Evolutionary conservation across 2,329 filamentous ascomycete genomes (phyloP), one percentile per base, ranked within the genome.

Genomic region (Akanthomyces lecanii): DNA sequence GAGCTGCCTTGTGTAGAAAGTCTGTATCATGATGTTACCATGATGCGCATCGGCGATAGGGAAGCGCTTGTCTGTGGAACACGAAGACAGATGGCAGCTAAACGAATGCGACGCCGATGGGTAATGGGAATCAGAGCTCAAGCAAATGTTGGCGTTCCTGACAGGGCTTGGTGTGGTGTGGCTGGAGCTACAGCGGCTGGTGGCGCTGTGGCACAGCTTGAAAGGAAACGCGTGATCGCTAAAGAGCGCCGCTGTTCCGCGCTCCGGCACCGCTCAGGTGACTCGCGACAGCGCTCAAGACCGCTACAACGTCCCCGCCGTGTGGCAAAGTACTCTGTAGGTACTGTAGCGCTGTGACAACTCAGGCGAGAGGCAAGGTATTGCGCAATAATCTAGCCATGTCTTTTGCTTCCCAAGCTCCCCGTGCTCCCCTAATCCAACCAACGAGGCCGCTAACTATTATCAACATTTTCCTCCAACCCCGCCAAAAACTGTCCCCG

Each of bases 191-290:
- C 51, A 47, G 54, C 18, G 40, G 38, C 28, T 51, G 48, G 16
- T 28, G n/a, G 33, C 14, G 33, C 28, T 59, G 56, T 30, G 53
- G 53, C 38, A 42, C 33, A 45, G 40, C 25, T 40, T 5, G 33
- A 11, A 11, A 36, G 33, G 33, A 5, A 48, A 44, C 25, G 59
- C 61, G 61, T 63, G 54, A 59, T 54, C 61, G 61, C 61, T 53
- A 48, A 58, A 28, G 38, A 28, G 48, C 28, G 38, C 54, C 45
- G 61, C 21, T 23, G 47, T 53, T 50, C 61, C 61, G 54, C 54
- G 18, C 40, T 18, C 47, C 36, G 28, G 55, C 25, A 40, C 61
- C 61, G 61, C 61, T 63, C 61, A 63, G 53, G 53, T 63, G 61
- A 63, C 61, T 38, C 7, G 28, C 45, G 33, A 42, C 16, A 50